Conservation (phyloP, 164 flowering plant species). For the Annona squamosa region DNA sequence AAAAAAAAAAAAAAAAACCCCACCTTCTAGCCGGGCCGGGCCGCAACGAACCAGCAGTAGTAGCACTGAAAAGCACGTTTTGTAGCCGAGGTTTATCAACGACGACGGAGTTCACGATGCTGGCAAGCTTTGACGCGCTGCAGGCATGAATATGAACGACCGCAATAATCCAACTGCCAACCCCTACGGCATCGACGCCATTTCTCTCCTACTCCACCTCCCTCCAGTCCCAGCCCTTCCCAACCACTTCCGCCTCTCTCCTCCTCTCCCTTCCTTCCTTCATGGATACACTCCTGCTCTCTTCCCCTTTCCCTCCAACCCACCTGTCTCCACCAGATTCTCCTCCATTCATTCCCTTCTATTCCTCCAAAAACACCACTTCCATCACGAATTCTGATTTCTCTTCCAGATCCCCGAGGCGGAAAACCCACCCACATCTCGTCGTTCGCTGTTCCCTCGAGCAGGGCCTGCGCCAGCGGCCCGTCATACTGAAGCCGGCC, state of each 20-base stretch:
- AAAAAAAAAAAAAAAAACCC: too few relatives aligned
- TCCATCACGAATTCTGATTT: slow-evolving; percentile 15
- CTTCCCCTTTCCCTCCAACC: background rate
- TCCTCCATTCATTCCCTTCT: slow-evolving; percentile 21
- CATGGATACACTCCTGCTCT: background rate
- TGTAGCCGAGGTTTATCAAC: too few relatives aligned
- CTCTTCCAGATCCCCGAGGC: slow-evolving; percentile 7
- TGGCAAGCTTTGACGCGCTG: background rate
- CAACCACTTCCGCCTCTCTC: background rate
- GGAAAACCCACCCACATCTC: slow-evolving; percentile 12
- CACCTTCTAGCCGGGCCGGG: too few relatives aligned
- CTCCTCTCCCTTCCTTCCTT: background rate
- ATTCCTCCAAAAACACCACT: slow-evolving; percentile 8
- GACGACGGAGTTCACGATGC: background rate
- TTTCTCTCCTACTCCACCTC: background rate
- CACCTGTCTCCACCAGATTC: slow-evolving; percentile 4
- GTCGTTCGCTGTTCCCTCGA: slow-evolving; percentile 36
- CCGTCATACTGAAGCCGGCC: slow-evolving; percentile 29
- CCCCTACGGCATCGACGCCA: background rate
- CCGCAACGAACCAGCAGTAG: too few relatives aligned
- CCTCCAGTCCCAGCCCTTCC: background rate
- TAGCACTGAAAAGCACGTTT: too few relatives aligned
- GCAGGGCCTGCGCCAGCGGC: slow-evolving; percentile 41
- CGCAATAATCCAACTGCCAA: background rate
- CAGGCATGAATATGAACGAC: background rate